phyloP scores from a whole-genome alignment of 2,329 filamentous ascomycete species.

The Sarocladiaceae sp. region DNA sequence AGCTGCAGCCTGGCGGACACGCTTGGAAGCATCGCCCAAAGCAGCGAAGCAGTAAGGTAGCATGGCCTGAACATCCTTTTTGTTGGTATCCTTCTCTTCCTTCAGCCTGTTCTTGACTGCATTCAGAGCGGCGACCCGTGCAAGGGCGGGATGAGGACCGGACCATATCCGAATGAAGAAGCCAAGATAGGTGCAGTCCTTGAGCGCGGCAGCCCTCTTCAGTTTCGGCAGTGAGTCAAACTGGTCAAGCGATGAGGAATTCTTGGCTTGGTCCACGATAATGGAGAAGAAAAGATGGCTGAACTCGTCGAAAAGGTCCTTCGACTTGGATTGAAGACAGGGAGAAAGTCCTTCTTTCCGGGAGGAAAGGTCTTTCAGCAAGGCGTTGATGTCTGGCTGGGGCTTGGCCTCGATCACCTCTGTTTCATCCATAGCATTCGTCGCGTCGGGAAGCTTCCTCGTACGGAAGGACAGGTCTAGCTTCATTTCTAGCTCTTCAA shows the following conservation, averaged over 20 bases:
- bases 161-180: slow-evolving; percentile 74
- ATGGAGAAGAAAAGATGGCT: slow-evolving; percentile 52
- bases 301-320: slow-evolving; percentile 51
- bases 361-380: slow-evolving; percentile 30
- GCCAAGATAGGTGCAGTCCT: slow-evolving; percentile 61
- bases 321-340: slow-evolving; percentile 45
- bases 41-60: slow-evolving; percentile 76
- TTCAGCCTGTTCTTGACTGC: slow-evolving; percentile 54
- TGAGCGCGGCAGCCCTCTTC: slow-evolving; percentile 45
- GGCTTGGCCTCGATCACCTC: slow-evolving; percentile 19
- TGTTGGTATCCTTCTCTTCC: slow-evolving; percentile 33
- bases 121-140: slow-evolving; percentile 63
- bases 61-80: slow-evolving; percentile 67
- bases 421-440: slow-evolving; percentile 28
- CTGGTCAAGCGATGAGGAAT: slow-evolving; percentile 32
- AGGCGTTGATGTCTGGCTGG: background rate
- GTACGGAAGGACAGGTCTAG: slow-evolving; percentile 64
- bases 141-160: slow-evolving; percentile 61
- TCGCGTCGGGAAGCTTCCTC: slow-evolving; percentile 46
- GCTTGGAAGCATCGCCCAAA: slow-evolving; percentile 67
- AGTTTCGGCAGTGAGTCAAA: slow-evolving; percentile 53
- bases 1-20: slow-evolving; percentile 69
- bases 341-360: slow-evolving; percentile 34
- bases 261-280: slow-evolving; percentile 36
- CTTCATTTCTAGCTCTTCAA: slow-evolving; percentile 68